Conservation (phyloP, 83 land plant species). For the Diphasiastrum complanatum region DNA sequence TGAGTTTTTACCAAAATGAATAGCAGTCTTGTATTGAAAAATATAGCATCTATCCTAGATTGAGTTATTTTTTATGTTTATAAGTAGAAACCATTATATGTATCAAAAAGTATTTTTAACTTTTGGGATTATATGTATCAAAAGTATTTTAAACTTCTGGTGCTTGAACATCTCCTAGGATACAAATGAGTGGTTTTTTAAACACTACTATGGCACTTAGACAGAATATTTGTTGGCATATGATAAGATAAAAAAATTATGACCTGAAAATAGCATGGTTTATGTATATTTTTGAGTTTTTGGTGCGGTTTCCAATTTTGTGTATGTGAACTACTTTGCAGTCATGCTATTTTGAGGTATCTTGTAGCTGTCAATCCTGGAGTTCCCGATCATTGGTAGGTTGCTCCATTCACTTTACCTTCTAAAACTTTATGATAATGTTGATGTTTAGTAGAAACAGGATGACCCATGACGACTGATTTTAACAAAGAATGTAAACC, state of each 20-base stretch:
- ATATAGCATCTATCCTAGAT: too few relatives aligned
- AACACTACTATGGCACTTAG: too few relatives aligned
- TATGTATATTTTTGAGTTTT: not conserved
- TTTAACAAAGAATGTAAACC: conserved; percentile 9
- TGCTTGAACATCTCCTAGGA: too few relatives aligned
- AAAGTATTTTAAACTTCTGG: too few relatives aligned
- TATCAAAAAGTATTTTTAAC: too few relatives aligned
- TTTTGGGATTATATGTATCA: too few relatives aligned
- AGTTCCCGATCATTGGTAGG: conserved; percentile 71
- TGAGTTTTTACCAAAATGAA: not conserved
- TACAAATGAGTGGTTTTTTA: too few relatives aligned
- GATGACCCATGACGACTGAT: not conserved
- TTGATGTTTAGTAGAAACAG: not conserved
- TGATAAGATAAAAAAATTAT: too few relatives aligned
- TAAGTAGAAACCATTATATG: too few relatives aligned
- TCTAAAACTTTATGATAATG: not conserved
- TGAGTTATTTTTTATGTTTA: too few relatives aligned
- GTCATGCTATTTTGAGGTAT: conserved; percentile 69
- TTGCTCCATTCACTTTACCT: not conserved
- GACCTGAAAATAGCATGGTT: too few relatives aligned
- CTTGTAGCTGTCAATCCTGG: conserved; percentile 52
- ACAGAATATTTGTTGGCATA: too few relatives aligned
- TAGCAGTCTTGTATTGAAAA: not conserved
- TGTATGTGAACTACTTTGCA: conserved; percentile 22
- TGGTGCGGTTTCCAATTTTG: not conserved